phyloP scores from a whole-genome alignment of 306 rosid species.

The Medicago arabica region DNA sequence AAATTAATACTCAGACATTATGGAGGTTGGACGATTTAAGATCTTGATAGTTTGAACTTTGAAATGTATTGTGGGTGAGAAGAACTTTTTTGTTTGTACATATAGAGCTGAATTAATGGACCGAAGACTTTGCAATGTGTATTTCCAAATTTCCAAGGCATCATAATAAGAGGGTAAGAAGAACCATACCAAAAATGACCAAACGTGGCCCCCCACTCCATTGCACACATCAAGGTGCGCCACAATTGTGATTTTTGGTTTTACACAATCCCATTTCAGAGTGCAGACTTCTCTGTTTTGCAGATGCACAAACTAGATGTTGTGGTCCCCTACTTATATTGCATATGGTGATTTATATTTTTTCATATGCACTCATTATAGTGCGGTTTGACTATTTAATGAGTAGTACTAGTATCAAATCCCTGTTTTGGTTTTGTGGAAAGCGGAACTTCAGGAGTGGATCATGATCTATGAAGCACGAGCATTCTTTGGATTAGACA shows the following conservation, averaged over 20 bases:
- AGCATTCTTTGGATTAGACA: too few relatives aligned
- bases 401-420: too few relatives aligned
- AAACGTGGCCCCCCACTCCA: constrained; percentile 46
- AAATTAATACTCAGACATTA: constrained; percentile 31
- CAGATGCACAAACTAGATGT: constrained; percentile 12
- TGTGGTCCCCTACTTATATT: constrained; percentile 24
- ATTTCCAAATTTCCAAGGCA: constrained; percentile 42
- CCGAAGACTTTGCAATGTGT: constrained; percentile 23
- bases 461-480: too few relatives aligned
- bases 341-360: not conserved
- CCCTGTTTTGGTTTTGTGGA: too few relatives aligned
- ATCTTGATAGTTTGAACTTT: constrained; percentile 40
- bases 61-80: constrained; percentile 43
- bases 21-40: constrained; percentile 42
- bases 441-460: too few relatives aligned
- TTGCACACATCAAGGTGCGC: constrained; percentile 47
- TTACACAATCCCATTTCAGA: constrained; percentile 17
- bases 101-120: constrained; percentile 46
- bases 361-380: too few relatives aligned
- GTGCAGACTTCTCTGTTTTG: constrained; percentile 9
- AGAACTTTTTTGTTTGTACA: constrained; percentile 28
- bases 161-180: constrained; percentile 43
- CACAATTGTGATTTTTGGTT: constrained; percentile 35
- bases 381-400: too few relatives aligned
- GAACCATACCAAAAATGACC: constrained; percentile 38